Base-by-base conservation (phyloP, 2,329 filamentous ascomycete genomes). In the Cladobotryum mycophilum region DNA sequence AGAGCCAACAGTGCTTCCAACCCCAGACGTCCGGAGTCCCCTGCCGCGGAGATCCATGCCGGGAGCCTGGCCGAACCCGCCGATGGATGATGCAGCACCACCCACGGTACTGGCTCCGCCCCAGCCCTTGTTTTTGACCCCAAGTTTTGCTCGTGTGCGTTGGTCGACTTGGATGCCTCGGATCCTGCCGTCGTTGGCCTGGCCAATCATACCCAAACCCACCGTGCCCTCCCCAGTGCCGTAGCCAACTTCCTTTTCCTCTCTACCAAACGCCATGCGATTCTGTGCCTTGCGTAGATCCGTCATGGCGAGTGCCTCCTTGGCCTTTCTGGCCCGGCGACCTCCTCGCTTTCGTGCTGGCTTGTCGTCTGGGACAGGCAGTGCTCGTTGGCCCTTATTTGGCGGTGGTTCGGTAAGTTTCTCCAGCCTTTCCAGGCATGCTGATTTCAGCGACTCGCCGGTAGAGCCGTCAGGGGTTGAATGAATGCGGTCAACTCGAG, bases 291-390 rank as follows among this genome's bases (percentile, higher is more conserved):
- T 96, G 57, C 91, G 85, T 30, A 99, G 75, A 49, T 99, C 93
- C 0, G 93, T 99, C 89, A 96, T 95, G 53, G 93, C 92, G 6
- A 89, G 89, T 4, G 92, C 91, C 69, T 96, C 93, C 78, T 99
- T 99, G 53, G 92, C 92, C 69, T 96, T 96, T 51, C 93, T 78
- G 12, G 91, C 93, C 57, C 90, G 79, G 49, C 92, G 79, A 47
- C 93, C 93, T 67, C 93, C 93, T 57, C 93, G 87, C 68, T 99
- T 99, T 34, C 91, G 80, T 1, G 88, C 84, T 1, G 90, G 93
- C 67, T 97, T 99, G 69, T 99, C 93, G 64, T 97, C 93, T 0
- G 93, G 93, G 0, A 89, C 88, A 1, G 92, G 92, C 0, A 97
- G 79, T 1, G 93, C 93, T 54, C 89, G 84, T 14, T 83, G 80